Evolutionary conservation across 768 basidiomycete species (phyloP).

Genomic region (Kwoniella mangroviensis): DNA sequence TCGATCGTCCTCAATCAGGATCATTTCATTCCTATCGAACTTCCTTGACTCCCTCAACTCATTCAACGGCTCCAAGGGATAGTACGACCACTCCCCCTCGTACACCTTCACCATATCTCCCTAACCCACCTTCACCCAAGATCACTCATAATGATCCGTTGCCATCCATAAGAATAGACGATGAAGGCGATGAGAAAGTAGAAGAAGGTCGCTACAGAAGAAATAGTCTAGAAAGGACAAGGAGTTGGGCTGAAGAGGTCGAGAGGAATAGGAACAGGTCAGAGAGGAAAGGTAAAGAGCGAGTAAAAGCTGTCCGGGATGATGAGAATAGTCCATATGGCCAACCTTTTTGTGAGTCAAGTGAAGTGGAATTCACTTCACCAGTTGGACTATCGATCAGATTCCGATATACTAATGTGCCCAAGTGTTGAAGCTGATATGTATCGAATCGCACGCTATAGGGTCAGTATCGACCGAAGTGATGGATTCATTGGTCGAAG

Average conservation of each 20-base stretch:
- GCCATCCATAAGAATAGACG: slow-evolving; percentile 12
- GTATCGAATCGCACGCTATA: neutral
- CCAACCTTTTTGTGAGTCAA: slow-evolving; percentile 12
- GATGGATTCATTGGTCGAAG: slow-evolving; percentile 27
- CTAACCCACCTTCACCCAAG: neutral
- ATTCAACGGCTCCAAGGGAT: neutral
- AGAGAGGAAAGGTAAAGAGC: slow-evolving; percentile 10
- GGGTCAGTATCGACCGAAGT: slow-evolving; percentile 20
- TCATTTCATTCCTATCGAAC: slow-evolving; percentile 1
- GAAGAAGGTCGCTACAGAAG: neutral
- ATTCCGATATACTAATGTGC: too few species aligned
- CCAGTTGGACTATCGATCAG: neutral
- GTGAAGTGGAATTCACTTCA: neutral
- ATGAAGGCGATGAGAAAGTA: neutral
- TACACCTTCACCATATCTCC: slow-evolving; percentile 9
- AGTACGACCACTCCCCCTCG: slow-evolving; percentile 7
- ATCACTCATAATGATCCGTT: neutral
- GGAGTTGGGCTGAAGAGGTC: slow-evolving; percentile 41
- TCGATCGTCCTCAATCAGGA: neutral
- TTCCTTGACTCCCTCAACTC: slow-evolving; percentile 1
- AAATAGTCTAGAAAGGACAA: slow-evolving; percentile 34
- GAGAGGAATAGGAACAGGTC: slow-evolving; percentile 12
- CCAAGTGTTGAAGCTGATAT: neutral
- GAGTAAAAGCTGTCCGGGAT: neutral
- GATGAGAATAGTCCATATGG: neutral